phyloP scores from a whole-genome alignment of 2,329 filamentous ascomycete genomes.

The Parascedosporium putredinis region DNA sequence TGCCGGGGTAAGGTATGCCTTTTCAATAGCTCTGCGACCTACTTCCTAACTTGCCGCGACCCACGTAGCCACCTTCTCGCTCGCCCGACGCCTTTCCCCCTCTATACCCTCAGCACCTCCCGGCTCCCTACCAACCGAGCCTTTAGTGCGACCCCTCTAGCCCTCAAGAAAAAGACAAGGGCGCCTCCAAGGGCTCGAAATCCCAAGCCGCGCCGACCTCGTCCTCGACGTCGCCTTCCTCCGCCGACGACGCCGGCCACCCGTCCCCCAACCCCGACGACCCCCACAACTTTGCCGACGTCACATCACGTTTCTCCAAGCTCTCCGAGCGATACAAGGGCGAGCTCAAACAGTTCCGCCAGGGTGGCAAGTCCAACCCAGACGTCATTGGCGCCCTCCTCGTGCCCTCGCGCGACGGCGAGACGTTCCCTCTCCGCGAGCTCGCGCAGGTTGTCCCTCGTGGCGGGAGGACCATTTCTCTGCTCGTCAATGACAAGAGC shows the following conservation, averaged over 20 bases:
- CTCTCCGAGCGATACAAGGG: constrained; percentile 31
- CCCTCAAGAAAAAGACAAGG: constrained; percentile 24
- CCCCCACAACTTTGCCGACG: constrained; percentile 38
- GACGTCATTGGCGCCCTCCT: constrained; percentile 34
- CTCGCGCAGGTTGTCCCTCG: constrained; percentile 44
- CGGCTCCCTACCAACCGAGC: constrained; percentile 13
- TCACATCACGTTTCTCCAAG: constrained; percentile 31
- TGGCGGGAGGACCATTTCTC: constrained; percentile 27
- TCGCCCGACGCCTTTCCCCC: neutral
- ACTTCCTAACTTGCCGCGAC: too few relatives aligned
- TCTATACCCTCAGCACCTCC: neutral
- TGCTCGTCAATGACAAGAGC: constrained; percentile 29
- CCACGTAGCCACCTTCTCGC: constrained; percentile 1
- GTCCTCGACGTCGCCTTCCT: constrained; percentile 15
- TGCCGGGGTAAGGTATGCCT: constrained; percentile 3
- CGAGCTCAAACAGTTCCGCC: constrained; percentile 25
- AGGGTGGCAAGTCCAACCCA: constrained; percentile 42
- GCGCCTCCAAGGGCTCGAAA: constrained; percentile 10
- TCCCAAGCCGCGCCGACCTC: constrained; percentile 12
- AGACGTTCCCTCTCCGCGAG: constrained; percentile 40
- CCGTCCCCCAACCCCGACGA: constrained; percentile 27
- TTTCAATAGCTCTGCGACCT: too few relatives aligned
- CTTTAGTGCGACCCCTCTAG: constrained; percentile 19
- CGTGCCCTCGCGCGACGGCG: constrained; percentile 21
- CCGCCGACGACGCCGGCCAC: constrained; percentile 15